phyloP scores from a whole-genome alignment of 1,284 basidiomycete species.

The Trichosporon inkin region DNA sequence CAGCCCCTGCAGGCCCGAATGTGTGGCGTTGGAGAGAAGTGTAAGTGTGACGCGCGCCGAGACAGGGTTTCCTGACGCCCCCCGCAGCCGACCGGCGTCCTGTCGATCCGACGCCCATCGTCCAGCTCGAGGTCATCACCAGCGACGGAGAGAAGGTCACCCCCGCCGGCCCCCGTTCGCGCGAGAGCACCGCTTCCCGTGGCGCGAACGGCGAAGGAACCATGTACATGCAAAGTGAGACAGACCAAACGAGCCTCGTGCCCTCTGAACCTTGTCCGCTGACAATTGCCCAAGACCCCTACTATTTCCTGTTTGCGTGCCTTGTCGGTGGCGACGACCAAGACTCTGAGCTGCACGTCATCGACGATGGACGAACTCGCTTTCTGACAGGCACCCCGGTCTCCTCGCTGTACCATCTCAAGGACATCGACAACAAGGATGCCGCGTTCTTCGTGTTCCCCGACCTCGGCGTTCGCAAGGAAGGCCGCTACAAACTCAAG shows the following conservation, averaged over 20 bases:
- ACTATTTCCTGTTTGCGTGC: slow-evolving; percentile 90
- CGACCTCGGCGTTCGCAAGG: slow-evolving; percentile 79
- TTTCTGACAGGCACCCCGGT: slow-evolving; percentile 59
- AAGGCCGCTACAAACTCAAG: slow-evolving; percentile 82
- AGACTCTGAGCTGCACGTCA: slow-evolving; percentile 86
- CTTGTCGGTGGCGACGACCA: slow-evolving; percentile 70
- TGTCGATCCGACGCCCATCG: slow-evolving; percentile 92
- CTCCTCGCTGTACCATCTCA: slow-evolving; percentile 88
- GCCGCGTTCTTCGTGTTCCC: slow-evolving; percentile 90
- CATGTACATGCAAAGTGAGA: slow-evolving; percentile 48
- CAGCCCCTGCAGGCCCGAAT: slow-evolving; percentile 82
- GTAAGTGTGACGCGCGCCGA: slow-evolving; percentile 46
- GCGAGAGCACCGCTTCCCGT: slow-evolving; percentile 9
- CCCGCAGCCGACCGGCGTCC: slow-evolving; percentile 79
- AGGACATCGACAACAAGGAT: slow-evolving; percentile 80
- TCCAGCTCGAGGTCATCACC: slow-evolving; percentile 86
- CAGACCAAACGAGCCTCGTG: neutral
- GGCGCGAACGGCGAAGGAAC: slow-evolving; percentile 10
- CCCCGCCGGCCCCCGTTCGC: slow-evolving; percentile 18
- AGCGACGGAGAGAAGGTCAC: slow-evolving; percentile 53
- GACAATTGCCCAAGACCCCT: slow-evolving; percentile 64
- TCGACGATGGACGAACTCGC: slow-evolving; percentile 71
- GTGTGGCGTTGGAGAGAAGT: slow-evolving; percentile 86
- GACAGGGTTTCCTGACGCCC: slow-evolving; percentile 5
- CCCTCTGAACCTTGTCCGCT: neutral